Evolutionary conservation across 495 filamentous ascomycete species (phyloP), one percentile per base, ranked within the genome.

Genomic region (Viridothelium virens): DNA sequence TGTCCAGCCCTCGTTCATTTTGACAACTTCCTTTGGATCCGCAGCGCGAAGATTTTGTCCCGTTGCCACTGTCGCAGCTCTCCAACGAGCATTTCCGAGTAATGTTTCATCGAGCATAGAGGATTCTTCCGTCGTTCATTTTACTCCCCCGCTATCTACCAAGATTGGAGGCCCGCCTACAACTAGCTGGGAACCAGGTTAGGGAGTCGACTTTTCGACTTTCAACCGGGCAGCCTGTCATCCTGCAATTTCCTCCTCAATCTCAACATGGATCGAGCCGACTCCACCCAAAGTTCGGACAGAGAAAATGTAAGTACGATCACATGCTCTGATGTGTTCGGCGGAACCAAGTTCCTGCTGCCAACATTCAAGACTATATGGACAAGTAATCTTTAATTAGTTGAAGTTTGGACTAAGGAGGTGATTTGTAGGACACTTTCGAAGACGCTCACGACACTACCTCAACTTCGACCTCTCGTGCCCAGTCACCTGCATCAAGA

Each of bases 361-460:
- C 36, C 2, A 36, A 59, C 53, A 59, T 14, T 59, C 53, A 3
- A 14, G 5, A 5, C 31, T 7, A 36, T 34, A 7, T 2, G 25
- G 7, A 34, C 18, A 2, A 6, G 31, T 59, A 36, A 59, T 59
- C 53, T 59, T 36, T 34, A 59, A 34, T 59, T 14, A 10, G 14
- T 18, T 59, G 11, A 0, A 6, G 0, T 18, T 18, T 59, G 11
- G 5, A 6, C 5, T 18, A n/a, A 18, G 18, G 6, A 31, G 11
- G 53, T 7, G 18, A 59, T 36, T 31, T 63, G 2, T 75, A 91
- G 89, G 89, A 92, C 66, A 85, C 85, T 34, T 92, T 91, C 65
- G 88, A 91, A 73, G 89, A 93, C 78, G 88, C 88, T 66, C 78
- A 84, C 69, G 89, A 91, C 76, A 80, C 76, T 16, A 74, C 75